These are phyloP conservation scores for Davidsoniella australis DNA, from an alignment of 2,329 filamentous ascomycete species.

Conservation along the genomic window DNA sequence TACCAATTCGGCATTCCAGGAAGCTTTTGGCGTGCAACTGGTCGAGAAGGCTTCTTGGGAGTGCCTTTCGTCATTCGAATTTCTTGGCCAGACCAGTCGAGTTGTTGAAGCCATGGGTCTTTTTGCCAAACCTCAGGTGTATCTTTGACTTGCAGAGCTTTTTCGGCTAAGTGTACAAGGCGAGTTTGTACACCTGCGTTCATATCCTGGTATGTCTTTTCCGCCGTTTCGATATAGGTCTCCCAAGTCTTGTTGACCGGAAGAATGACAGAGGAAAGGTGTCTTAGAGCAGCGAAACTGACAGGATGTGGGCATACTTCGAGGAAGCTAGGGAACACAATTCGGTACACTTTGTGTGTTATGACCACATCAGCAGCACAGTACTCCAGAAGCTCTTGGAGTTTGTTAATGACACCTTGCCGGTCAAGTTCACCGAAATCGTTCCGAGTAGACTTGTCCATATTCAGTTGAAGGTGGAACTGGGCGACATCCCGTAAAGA, in stretches of 20 bases:
- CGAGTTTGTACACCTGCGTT: slow-evolving; percentile 64
- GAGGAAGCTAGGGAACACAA: slow-evolving; percentile 80
- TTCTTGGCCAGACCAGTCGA: slow-evolving; percentile 92
- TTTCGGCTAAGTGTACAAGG: slow-evolving; percentile 54
- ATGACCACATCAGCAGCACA: slow-evolving; percentile 88
- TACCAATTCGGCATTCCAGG: slow-evolving; percentile 95
- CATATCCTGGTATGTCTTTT: slow-evolving; percentile 64
- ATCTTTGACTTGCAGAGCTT: slow-evolving; percentile 58
- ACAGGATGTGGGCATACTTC: slow-evolving; percentile 89
- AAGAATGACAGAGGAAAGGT: slow-evolving; percentile 84
- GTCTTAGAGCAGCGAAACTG: slow-evolving; percentile 83
- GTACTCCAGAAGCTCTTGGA: slow-evolving; percentile 79
- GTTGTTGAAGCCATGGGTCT: slow-evolving; percentile 82
- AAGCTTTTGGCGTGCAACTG: slow-evolving; percentile 71
- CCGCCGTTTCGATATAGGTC: slow-evolving; percentile 64
- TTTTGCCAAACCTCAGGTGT: slow-evolving; percentile 50
- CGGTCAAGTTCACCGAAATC: slow-evolving; percentile 73
- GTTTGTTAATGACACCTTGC: slow-evolving; percentile 46
- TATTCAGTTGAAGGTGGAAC: slow-evolving; percentile 80
- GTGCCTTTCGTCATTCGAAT: slow-evolving; percentile 83
- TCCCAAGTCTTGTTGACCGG: slow-evolving; percentile 83
- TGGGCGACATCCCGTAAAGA: slow-evolving; percentile 89
- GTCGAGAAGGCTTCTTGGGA: slow-evolving; percentile 62
- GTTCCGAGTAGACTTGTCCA: slow-evolving; percentile 78
- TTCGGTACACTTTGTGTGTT: slow-evolving; percentile 86